These are phyloP conservation scores for Globisporangium spiculum DNA, from an alignment of 352 stramenopile genomes.

Conservation along the genomic window DNA sequence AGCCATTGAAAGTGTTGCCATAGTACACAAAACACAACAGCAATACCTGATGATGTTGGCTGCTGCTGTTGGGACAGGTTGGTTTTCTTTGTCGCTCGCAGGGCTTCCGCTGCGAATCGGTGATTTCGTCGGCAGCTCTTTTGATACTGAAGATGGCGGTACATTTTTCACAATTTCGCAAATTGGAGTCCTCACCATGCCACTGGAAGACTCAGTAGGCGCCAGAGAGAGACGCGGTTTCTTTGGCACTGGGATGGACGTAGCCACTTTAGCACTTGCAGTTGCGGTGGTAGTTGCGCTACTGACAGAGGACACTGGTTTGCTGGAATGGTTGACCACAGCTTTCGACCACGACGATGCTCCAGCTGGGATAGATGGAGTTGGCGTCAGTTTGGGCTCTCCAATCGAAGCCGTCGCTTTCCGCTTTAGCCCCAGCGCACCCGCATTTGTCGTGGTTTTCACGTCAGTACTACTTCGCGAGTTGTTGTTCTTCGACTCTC, in stretches of 20 bases:
- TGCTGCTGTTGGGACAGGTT: background rate
- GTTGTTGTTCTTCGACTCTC: slow-evolving; percentile 6
- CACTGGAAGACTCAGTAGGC: background rate
- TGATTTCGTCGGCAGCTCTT: background rate
- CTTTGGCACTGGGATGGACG: slow-evolving; percentile 1
- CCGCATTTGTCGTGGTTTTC: background rate
- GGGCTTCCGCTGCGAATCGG: slow-evolving; percentile 5
- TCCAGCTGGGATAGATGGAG: background rate
- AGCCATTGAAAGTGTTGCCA: background rate
- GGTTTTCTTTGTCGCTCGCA: slow-evolving; percentile 20
- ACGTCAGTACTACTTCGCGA: background rate
- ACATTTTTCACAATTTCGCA: background rate
- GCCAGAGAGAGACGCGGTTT: background rate
- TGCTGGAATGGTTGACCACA: background rate
- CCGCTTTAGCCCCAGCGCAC: slow-evolving; percentile 1
- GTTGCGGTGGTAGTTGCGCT: background rate
- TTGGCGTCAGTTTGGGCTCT: slow-evolving; percentile 7
- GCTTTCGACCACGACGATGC: background rate
- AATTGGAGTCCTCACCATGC: background rate
- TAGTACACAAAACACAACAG: background rate
- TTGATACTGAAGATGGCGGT: background rate
- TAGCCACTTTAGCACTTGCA: background rate
- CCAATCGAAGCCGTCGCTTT: slow-evolving; percentile 11
- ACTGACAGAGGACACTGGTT: background rate
- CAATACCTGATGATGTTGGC: slow-evolving; percentile 1